These are phyloP conservation scores for Saccharomycopsis malanga DNA, from an alignment of 805 yeast genomes.

Conservation along the genomic window DNA sequence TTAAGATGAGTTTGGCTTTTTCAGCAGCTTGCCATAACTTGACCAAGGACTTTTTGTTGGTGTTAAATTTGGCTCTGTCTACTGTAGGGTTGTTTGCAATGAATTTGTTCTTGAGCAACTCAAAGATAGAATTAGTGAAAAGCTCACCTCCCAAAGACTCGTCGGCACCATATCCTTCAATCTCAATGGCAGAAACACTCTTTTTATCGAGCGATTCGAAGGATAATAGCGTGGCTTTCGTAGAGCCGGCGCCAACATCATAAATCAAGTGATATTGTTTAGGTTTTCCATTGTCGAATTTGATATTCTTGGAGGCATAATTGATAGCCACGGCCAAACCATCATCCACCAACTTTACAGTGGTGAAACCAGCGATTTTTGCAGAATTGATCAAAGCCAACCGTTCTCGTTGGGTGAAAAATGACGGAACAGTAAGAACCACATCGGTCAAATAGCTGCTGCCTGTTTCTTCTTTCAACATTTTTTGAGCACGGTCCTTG, in stretches of 20 bases:
- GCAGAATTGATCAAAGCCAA: constrained; percentile 67
- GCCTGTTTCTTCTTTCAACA: constrained; percentile 49
- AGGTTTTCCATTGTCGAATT: constrained; percentile 34
- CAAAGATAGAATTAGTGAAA: constrained; percentile 60
- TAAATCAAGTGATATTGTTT: constrained; percentile 63
- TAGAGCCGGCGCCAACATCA: constrained; percentile 92
- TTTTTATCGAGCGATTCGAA: constrained; percentile 39
- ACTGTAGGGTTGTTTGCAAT: constrained; percentile 36
- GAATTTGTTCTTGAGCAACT: constrained; percentile 55
- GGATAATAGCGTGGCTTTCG: constrained; percentile 79
- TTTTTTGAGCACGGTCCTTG: constrained; percentile 52
- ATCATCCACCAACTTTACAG: constrained; percentile 67
- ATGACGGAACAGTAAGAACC: constrained; percentile 74
- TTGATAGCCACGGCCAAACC: constrained; percentile 89
- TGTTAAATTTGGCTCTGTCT: constrained; percentile 33
- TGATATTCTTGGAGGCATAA: constrained; percentile 47
- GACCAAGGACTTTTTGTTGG: constrained; percentile 52
- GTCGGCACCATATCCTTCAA: constrained; percentile 68
- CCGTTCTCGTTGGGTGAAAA: constrained; percentile 57
- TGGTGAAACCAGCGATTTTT: constrained; percentile 56
- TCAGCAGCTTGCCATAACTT: constrained; percentile 79
- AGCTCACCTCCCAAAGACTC: constrained; percentile 67
- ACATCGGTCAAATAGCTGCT: constrained; percentile 52
- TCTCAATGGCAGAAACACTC: constrained; percentile 42
- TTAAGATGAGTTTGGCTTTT: constrained; percentile 75